phyloP scores from a whole-genome alignment of 768 basidiomycete species.

The Pleurotus citrinopileatus region DNA sequence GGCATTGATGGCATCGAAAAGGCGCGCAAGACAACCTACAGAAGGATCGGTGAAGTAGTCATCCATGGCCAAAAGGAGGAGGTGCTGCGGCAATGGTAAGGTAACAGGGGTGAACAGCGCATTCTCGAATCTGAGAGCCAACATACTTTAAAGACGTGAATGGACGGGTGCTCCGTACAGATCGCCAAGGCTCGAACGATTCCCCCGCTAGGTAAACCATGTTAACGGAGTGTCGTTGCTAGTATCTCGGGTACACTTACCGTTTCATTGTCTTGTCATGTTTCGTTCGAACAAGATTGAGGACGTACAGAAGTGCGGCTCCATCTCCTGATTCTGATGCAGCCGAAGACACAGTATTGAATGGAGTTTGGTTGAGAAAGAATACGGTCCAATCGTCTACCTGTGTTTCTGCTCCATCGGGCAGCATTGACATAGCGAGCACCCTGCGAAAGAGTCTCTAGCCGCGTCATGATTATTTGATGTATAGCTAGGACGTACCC shows the following conservation, averaged over 20 bases:
- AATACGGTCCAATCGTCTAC: conserved; percentile 97
- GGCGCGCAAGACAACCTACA: conserved; percentile 58
- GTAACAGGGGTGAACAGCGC: not conserved
- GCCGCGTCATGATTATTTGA: conserved; percentile 12
- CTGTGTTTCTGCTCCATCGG: conserved; percentile 93
- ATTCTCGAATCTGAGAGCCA: conserved; percentile 11
- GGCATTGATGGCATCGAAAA: conserved; percentile 72
- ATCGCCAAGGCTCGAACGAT: conserved; percentile 81
- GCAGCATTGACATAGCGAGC: conserved; percentile 97
- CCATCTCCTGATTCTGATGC: conserved; percentile 44
- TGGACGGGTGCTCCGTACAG: conserved; percentile 74
- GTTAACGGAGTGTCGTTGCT: not conserved
- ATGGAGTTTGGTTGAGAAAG: conserved; percentile 90
- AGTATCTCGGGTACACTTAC: conserved; percentile 29
- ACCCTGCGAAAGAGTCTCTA: conserved; percentile 47
- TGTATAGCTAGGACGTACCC: conserved; percentile 51
- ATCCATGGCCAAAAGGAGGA: conserved; percentile 71
- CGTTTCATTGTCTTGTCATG: conserved; percentile 66
- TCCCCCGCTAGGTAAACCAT: conserved; percentile 52
- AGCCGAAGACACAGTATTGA: conserved; percentile 83
- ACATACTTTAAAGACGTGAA: conserved; percentile 71
- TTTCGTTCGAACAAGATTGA: conserved; percentile 79
- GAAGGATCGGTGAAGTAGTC: conserved; percentile 72
- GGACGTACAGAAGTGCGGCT: conserved; percentile 60
- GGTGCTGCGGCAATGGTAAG: conserved; percentile 41